phyloP scores from a whole-genome alignment of 768 basidiomycete species.

The Leccinellum rugosiceps region DNA sequence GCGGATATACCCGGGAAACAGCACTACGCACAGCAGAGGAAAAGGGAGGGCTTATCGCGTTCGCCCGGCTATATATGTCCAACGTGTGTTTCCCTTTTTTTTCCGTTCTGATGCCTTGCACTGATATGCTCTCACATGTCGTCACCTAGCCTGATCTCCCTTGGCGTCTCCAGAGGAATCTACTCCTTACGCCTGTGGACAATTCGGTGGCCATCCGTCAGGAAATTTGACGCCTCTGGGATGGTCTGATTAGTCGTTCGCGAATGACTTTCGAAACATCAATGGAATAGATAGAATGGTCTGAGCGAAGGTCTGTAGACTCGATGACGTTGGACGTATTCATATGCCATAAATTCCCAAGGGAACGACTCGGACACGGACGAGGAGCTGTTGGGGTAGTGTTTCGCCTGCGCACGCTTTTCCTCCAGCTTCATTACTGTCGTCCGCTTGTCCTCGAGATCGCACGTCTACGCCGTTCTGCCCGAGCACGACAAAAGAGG shows the following conservation, averaged over 20 bases:
- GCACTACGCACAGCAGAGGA: slow-evolving; percentile 37
- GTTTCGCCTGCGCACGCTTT: slow-evolving; percentile 36
- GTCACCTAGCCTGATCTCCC: background rate
- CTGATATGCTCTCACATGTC: background rate
- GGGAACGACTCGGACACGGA: slow-evolving; percentile 14
- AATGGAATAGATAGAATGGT: background rate
- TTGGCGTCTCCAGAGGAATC: background rate
- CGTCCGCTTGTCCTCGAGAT: slow-evolving; percentile 56
- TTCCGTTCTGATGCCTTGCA: background rate
- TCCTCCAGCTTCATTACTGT: slow-evolving; percentile 45
- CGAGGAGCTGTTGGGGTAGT: slow-evolving; percentile 6
- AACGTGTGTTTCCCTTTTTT: background rate
- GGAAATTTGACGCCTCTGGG: background rate
- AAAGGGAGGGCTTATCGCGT: slow-evolving; percentile 18
- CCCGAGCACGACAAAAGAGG: slow-evolving; percentile 66
- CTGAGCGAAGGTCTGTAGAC: background rate
- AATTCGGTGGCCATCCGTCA: background rate
- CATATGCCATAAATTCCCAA: slow-evolving; percentile 25
- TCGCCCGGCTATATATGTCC: slow-evolving; percentile 16
- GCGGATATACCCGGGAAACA: slow-evolving; percentile 1
- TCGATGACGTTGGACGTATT: background rate
- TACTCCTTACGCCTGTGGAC: background rate
- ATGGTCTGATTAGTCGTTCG: background rate
- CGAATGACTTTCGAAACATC: background rate
- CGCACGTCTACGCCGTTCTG: slow-evolving; percentile 32